These are phyloP conservation scores for Candida peoriensis DNA, from an alignment of 805 yeast genomes.

Conservation along the genomic window DNA sequence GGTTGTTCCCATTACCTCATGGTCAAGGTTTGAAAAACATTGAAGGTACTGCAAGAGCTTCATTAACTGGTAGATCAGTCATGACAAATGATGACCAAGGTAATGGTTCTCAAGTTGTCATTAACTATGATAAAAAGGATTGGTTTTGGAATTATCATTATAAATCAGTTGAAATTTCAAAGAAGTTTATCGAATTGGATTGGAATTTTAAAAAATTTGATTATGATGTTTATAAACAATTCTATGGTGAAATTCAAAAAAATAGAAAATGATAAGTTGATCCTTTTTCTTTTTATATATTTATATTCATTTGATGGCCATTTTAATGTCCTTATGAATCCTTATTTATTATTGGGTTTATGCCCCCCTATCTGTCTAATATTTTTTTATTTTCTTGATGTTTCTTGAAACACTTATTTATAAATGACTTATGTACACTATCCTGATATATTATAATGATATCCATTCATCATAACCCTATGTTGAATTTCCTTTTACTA, in stretches of 20 bases:
- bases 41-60: conserved; percentile 12
- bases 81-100: conserved; percentile 5
- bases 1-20: conserved; percentile 58
- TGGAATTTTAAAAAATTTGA: conserved; percentile 56
- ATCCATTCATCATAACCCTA: too few species aligned
- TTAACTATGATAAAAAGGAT: conserved; percentile 40
- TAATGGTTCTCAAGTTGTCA: conserved; percentile 21
- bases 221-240: conserved; percentile 39
- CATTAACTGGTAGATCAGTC: conserved; percentile 7
- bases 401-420: too few species aligned
- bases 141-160: conserved; percentile 39
- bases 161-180: conserved; percentile 56
- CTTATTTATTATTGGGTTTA: too few species aligned
- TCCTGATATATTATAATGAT: too few species aligned
- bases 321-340: too few species aligned
- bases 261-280: conserved; percentile 3
- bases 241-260: conserved; percentile 26
- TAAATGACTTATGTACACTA: too few species aligned
- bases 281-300: too few species aligned
- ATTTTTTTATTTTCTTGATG: too few species aligned
- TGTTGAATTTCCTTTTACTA: too few species aligned
- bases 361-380: too few species aligned
- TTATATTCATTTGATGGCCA: too few species aligned
- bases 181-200: conserved; percentile 58
- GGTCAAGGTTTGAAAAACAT: conserved; percentile 22